These are phyloP conservation scores for Moricandia arvensis DNA, from an alignment of 345 rosid species.

Conservation along the genomic window DNA sequence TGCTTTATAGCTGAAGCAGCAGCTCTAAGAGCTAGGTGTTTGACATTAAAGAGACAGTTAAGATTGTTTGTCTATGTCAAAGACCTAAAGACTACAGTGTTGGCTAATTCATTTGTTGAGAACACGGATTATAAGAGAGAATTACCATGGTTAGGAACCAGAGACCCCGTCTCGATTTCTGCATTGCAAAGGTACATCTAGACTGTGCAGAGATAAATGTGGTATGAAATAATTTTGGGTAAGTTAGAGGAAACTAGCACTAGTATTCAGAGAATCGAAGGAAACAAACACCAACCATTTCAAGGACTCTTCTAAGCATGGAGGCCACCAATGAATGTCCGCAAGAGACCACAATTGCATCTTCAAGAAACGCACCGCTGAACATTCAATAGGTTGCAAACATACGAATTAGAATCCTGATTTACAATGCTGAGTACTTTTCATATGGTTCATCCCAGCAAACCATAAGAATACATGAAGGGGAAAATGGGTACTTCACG, in stretches of 20 bases:
- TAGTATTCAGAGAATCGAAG: background rate
- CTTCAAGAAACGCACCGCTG: slow-evolving; percentile 97
- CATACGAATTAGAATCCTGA: slow-evolving; percentile 14
- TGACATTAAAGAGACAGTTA: slow-evolving; percentile 5
- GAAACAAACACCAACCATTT: slow-evolving; percentile 54
- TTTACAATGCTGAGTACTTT: background rate
- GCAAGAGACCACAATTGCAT: slow-evolving; percentile 87
- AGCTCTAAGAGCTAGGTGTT: slow-evolving; percentile 82
- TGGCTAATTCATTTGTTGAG: background rate
- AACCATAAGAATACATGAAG: slow-evolving; percentile 19
- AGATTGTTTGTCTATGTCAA: background rate
- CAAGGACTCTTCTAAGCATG: slow-evolving; percentile 86
- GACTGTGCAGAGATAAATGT: slow-evolving; percentile 62
- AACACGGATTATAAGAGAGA: slow-evolving; percentile 13
- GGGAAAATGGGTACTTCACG: slow-evolving; percentile 63
- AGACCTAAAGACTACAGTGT: background rate
- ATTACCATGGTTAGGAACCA: slow-evolving; percentile 84
- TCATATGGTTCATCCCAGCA: background rate
- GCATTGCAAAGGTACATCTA: slow-evolving; percentile 90
- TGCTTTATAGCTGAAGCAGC: slow-evolving; percentile 88
- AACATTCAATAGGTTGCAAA: slow-evolving; percentile 36
- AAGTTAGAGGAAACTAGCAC: slow-evolving; percentile 20
- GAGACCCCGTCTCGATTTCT: slow-evolving; percentile 65
- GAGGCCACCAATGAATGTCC: slow-evolving; percentile 98
- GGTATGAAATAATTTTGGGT: slow-evolving; percentile 33